Conservation (phyloP, 768 basidiomycete genomes). For the Tubosaeta sp. region DNA sequence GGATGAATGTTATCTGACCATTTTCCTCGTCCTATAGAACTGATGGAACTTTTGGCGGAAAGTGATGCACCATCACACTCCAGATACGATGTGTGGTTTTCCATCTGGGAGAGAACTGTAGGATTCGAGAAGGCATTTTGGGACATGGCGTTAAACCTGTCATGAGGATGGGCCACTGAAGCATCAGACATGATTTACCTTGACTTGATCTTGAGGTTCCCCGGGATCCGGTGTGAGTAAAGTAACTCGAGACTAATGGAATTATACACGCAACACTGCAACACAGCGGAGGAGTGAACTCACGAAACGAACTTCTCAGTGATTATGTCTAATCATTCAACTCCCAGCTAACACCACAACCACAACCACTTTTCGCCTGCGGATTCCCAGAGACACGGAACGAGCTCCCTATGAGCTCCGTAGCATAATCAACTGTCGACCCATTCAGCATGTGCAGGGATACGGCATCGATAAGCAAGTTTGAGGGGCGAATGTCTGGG, state of each 20-base stretch:
- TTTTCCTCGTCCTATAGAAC: not conserved
- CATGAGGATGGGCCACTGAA: not conserved
- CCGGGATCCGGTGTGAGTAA: too few species aligned
- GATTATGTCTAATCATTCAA: conserved; percentile 41
- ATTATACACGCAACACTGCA: not conserved
- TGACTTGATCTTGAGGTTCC: too few species aligned
- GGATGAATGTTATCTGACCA: not conserved
- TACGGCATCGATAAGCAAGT: conserved; percentile 77
- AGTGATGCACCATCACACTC: not conserved
- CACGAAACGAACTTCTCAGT: not conserved
- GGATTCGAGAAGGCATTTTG: not conserved
- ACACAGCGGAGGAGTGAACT: not conserved
- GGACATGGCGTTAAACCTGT: not conserved
- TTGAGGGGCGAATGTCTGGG: conserved; percentile 62
- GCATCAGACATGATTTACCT: too few species aligned
- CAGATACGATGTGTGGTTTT: not conserved
- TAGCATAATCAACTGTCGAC: conserved; percentile 83
- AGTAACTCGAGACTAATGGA: not conserved
- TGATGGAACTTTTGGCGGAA: not conserved
- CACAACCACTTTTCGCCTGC: conserved; percentile 87
- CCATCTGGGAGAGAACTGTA: not conserved
- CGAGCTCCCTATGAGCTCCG: conserved; percentile 89
- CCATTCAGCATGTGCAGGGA: conserved; percentile 82
- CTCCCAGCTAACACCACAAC: conserved; percentile 95
- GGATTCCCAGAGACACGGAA: conserved; percentile 86